Base-by-base conservation (phyloP, 257 asterid species). In the Rauvolfia tetraphylla region DNA sequence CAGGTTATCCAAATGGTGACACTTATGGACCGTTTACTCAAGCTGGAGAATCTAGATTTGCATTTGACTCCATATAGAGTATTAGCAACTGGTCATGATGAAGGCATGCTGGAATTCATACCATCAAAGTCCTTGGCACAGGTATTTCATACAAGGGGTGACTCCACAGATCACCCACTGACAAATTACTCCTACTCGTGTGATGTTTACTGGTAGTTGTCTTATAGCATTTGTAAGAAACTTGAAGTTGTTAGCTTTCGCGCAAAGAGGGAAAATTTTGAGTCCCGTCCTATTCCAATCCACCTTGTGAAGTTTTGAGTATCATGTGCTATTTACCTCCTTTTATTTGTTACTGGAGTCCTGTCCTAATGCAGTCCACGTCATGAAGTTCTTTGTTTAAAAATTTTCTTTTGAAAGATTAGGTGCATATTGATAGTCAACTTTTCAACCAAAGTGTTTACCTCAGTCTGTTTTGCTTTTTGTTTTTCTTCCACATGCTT, bases 1-100 rank as follows among this genome's bases (percentile, higher is more conserved):
- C 88, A 95, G 98, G 99, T 95, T 83, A 91, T 95, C 81, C 98
- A 95, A 87, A 92, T 95, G 99, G 98, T 95, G 29, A 86, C 99
- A 0, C 86, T 95, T 76, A 95, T 92, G 99, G 99, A 95, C 76
- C 97, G 98, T 76, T 81, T 95, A 87, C 93, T 95, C 72, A 95
- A 95, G 87, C 84, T 92, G 91, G 99, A 95, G 95, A 95, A 92
- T 83, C 97, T 95, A 27, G 99, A 92, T 84, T 87, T 95, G 84
- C 97, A 95, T 79, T 82, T 92, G 81, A 95, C 96, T 84, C 99
- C 99, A 61, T 95, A 95, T 81, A 86, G 96, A 85, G 99, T 95
- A 74, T 86, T 95, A 72, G 99, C 99, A 57, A 95, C 99, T 22
- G 98, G 99, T 75, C 97, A 95, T 71, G 98, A 95, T 75, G 99